Percentiles rank a stretch among this genome's conserved stretches.
Evolutionary conservation across 768 basidiomycete species (phyloP).

Genomic region (Kwoniella botswanensis): DNA sequence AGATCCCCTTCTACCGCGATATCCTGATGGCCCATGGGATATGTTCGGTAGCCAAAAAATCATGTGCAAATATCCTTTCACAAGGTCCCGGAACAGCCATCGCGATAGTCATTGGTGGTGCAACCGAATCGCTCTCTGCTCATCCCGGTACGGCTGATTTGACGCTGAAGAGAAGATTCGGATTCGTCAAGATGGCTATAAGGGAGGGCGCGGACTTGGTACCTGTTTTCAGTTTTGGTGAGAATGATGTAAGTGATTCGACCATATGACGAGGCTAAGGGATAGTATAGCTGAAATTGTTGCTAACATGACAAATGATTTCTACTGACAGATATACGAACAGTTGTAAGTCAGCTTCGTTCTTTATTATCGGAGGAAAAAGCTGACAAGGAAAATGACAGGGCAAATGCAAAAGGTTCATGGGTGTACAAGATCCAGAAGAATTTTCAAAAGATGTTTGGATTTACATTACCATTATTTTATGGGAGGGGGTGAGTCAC

Average conservation of each 20-base stretch:
- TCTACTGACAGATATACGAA: slow-evolving; percentile 75
- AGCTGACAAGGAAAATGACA: slow-evolving; percentile 14
- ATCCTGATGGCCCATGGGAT: slow-evolving; percentile 84
- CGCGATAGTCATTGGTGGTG: slow-evolving; percentile 95
- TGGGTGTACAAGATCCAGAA: slow-evolving; percentile 83
- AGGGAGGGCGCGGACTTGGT: slow-evolving; percentile 77
- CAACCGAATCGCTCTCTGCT: slow-evolving; percentile 90
- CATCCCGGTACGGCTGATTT: slow-evolving; percentile 91
- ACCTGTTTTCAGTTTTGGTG: slow-evolving; percentile 97
- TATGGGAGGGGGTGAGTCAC: slow-evolving; percentile 76
- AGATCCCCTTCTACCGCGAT: slow-evolving; percentile 91
- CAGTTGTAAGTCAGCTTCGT: slow-evolving; percentile 69
- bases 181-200: slow-evolving; percentile 79
- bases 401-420: slow-evolving; percentile 85
- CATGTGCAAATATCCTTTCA: slow-evolving; percentile 86
- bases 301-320: no score
- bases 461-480: slow-evolving; percentile 96
- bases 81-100: slow-evolving; percentile 68
- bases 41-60: slow-evolving; percentile 86
- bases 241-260: slow-evolving; percentile 79
- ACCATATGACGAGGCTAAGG: neutral
- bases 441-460: slow-evolving; percentile 87
- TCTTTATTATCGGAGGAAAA: neutral
- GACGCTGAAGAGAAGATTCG: slow-evolving; percentile 68
- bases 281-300: neutral